Evolutionary conservation across 768 basidiomycete genomes (phyloP), one percentile per base, ranked within the genome.

Genomic region (Suillus cothurnatus): DNA sequence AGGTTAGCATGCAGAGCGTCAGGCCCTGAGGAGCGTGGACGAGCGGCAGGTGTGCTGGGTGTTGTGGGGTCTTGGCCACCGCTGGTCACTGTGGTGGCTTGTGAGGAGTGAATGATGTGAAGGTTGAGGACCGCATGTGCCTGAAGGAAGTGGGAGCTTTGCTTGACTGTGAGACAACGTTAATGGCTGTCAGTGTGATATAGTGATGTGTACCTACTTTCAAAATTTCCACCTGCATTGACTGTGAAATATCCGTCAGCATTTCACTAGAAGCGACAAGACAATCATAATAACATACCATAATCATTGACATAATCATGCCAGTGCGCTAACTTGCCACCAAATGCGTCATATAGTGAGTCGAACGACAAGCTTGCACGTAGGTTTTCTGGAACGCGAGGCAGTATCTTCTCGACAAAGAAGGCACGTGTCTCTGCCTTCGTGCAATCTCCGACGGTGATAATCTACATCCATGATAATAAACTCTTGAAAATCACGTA

Each of bases 251-350:
- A 63, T 53, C 52, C 21, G 39, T 67, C 45, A 61, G 43, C 23
- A 63, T 56, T 61, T n/a, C 36, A 64, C 43, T 57, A 64, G 45
- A 68, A 57, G 32, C 62, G 59, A 43, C 34, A 9, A 14, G 53
- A 47, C 31, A 58, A 23, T 21, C 17, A 63, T 34, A 32, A 59
- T 39, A 34, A 52, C 71, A 65, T 61, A 91, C 91, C 76, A 71
- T 88, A 93, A 71, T 93, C 91, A 0, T 86, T 86, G 69, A 92
- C 79, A 73, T 88, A 94, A 71, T 94, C 93, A 57, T 88, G 83
- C 86, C 92, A 91, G 71, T 95, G 93, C 0, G 87, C 91, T 50
- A 95, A 75, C 74, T 93, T 93, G 9, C 93, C 93, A 17, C 93
- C 93, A 70, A 94, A 93, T 0, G 90, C 91, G 9, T 89, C 87